phyloP scores from a whole-genome alignment of 1,284 basidiomycete species.

The Ceratobasidium sp. region DNA sequence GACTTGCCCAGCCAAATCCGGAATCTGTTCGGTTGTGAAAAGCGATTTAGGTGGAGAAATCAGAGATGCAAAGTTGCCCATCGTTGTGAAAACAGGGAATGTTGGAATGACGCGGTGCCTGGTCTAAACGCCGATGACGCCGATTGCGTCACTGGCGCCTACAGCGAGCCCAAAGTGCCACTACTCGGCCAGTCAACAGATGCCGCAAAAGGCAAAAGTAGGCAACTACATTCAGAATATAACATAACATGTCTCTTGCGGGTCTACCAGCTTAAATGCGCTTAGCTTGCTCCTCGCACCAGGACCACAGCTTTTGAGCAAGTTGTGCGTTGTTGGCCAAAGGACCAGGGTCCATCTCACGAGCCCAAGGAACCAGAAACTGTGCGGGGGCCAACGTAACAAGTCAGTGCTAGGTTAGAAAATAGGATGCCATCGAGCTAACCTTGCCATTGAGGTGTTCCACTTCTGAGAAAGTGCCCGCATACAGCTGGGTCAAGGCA shows the following conservation, averaged over 20 bases:
- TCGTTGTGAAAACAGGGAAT: not conserved
- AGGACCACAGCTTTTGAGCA: not conserved
- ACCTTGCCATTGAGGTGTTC: conserved; percentile 41
- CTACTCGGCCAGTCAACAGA: not conserved
- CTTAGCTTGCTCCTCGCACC: not conserved
- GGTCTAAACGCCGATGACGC: not conserved
- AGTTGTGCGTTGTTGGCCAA: conserved; percentile 43
- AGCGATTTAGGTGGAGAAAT: conserved; percentile 47
- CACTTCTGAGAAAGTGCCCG: conserved; percentile 41
- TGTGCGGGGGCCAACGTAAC: too few relatives aligned
- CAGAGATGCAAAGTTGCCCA: conserved; percentile 10
- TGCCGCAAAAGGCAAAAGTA: too few relatives aligned
- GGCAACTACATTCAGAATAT: too few relatives aligned
- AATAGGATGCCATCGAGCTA: not conserved
- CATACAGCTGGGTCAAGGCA: conserved; percentile 44
- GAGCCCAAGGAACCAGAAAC: conserved; percentile 44
- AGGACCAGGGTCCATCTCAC: conserved; percentile 5
- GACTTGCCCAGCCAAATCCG: conserved; percentile 51
- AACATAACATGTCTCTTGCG: too few relatives aligned
- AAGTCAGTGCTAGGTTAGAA: too few relatives aligned
- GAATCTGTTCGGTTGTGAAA: conserved; percentile 48
- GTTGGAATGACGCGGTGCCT: not conserved
- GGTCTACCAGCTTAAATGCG: not conserved
- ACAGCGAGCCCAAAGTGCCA: too few relatives aligned
- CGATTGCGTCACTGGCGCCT: too few relatives aligned